phyloP scores from a whole-genome alignment of 2,329 filamentous ascomycete species.

The Talaromyces sp. region DNA sequence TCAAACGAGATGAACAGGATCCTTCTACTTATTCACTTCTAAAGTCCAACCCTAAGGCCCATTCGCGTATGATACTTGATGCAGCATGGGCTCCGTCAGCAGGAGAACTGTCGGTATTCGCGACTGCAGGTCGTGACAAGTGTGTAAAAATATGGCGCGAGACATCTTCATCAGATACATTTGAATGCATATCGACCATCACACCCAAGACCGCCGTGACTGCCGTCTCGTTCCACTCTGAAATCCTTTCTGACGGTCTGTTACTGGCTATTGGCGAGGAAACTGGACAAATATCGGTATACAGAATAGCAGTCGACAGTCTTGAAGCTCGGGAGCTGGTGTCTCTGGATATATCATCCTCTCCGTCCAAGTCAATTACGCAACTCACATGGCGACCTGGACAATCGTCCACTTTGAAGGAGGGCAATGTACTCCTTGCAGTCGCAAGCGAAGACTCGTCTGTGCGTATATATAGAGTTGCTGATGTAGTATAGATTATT shows the following conservation, averaged over 20 bases:
- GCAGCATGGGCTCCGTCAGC: constrained; percentile 71
- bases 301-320: constrained; percentile 35
- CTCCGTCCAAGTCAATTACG: constrained; percentile 63
- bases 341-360: constrained; percentile 42
- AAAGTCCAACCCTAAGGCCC: constrained; percentile 75
- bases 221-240: constrained; percentile 64
- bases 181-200: constrained; percentile 56
- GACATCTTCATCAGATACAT: constrained; percentile 31
- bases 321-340: constrained; percentile 32
- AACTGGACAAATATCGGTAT: constrained; percentile 46
- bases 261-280: constrained; percentile 51
- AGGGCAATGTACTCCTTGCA: constrained; percentile 31
- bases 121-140: constrained; percentile 89
- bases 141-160: constrained; percentile 69
- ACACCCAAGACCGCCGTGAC: constrained; percentile 63
- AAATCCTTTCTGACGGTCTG: constrained; percentile 29
- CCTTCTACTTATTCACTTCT: constrained; percentile 56
- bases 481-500: constrained; percentile 30
- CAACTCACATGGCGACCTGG: constrained; percentile 68
- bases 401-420: constrained; percentile 4
- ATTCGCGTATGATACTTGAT: constrained; percentile 88
- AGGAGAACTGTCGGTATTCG: constrained; percentile 57
- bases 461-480: constrained; percentile 41
- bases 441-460: constrained; percentile 49
- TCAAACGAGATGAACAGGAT: constrained; percentile 52